Percentiles rank a stretch among this genome's conserved stretches.
Conservation (phyloP, 805 yeast genomes). For the Blastobotrys americana region DNA sequence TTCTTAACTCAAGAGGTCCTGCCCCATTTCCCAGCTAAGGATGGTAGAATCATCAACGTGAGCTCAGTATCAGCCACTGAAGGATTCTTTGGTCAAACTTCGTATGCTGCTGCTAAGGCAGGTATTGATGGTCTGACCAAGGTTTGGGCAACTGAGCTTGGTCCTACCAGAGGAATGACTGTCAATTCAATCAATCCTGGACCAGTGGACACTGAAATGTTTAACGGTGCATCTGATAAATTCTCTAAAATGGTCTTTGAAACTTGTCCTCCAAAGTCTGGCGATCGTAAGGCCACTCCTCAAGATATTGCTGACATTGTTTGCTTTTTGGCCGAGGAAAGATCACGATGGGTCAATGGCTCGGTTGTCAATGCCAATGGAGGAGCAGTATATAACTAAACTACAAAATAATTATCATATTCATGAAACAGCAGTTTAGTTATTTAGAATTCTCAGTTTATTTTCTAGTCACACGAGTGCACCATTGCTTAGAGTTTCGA, state of each 20-base stretch:
- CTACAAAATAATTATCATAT: neutral
- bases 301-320: slow-evolving; percentile 15
- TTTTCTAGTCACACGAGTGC: no score
- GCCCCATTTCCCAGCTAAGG: slow-evolving; percentile 26
- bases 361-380: slow-evolving; percentile 15
- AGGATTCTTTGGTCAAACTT: slow-evolving; percentile 31
- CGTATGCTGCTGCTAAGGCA: slow-evolving; percentile 39
- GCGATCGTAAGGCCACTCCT: slow-evolving; percentile 5
- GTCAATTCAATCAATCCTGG: slow-evolving; percentile 49
- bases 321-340: slow-evolving; percentile 13
- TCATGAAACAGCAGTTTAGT: neutral
- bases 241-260: slow-evolving; percentile 1
- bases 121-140: slow-evolving; percentile 35
- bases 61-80: slow-evolving; percentile 38
- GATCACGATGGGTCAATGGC: slow-evolving; percentile 17
- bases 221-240: neutral
- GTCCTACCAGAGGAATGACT: slow-evolving; percentile 34
- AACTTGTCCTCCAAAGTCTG: slow-evolving; percentile 1
- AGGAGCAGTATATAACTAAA: slow-evolving; percentile 6
- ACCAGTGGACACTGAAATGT: slow-evolving; percentile 27
- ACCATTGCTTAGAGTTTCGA: slow-evolving; percentile 4
- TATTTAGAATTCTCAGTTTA: no score
- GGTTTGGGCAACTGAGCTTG: slow-evolving; percentile 40
- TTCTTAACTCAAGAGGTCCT: slow-evolving; percentile 35
- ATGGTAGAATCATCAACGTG: slow-evolving; percentile 39